phyloP scores from a whole-genome alignment of 2,329 filamentous ascomycete genomes.

The Fusarium tanahbumbuense region DNA sequence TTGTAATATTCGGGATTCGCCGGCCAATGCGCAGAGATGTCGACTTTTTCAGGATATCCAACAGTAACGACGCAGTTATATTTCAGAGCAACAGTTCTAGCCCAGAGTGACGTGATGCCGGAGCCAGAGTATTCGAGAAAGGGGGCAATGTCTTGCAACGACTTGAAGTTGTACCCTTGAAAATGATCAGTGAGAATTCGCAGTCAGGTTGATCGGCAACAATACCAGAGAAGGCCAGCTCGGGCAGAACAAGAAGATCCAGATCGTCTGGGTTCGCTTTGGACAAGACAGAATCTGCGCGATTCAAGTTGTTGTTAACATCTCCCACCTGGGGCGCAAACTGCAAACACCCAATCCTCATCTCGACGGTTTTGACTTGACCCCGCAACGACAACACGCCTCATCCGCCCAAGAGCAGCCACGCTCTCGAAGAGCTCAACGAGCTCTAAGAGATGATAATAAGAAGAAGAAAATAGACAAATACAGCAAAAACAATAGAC shows the following conservation, averaged over 20 bases:
- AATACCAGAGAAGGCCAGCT: conserved; percentile 78
- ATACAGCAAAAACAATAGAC: not conserved
- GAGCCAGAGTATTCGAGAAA: conserved; percentile 74
- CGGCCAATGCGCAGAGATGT: conserved; percentile 62
- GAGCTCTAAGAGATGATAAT: not conserved
- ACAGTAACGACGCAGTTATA: conserved; percentile 75
- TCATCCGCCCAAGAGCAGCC: not conserved
- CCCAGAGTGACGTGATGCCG: conserved; percentile 79
- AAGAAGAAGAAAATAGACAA: not conserved
- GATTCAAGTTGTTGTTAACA: conserved; percentile 70
- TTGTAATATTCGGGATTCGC: conserved; percentile 67
- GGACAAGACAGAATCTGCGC: conserved; percentile 61
- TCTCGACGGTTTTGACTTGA: conserved; percentile 48
- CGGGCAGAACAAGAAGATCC: conserved; percentile 79
- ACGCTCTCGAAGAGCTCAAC: not conserved
- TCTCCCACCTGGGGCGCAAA: conserved; percentile 78
- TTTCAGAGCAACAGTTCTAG: conserved; percentile 71
- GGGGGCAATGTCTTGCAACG: conserved; percentile 73
- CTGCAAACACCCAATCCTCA: conserved; percentile 78
- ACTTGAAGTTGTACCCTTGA: conserved; percentile 81
- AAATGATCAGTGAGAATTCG: not conserved
- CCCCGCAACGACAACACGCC: conserved; percentile 18
- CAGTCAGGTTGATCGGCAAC: conserved; percentile 50
- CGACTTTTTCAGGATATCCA: conserved; percentile 79
- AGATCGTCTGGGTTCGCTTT: conserved; percentile 64